Evolutionary conservation across 129 eudicot species (phyloP).

Genomic region (Lonicera japonica): DNA sequence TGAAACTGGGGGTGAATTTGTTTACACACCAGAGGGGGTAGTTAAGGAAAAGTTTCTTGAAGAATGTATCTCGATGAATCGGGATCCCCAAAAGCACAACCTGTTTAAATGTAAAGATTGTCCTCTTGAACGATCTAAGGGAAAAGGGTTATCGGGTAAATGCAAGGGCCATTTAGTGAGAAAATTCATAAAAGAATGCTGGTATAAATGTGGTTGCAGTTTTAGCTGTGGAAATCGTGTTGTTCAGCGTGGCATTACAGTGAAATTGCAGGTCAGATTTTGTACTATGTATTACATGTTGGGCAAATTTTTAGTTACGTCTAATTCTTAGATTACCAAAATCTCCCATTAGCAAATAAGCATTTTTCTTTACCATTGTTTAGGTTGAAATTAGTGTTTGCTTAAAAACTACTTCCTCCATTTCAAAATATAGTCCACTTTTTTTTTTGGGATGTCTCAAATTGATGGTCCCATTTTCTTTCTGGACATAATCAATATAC

Average conservation of each 20-base stretch:
- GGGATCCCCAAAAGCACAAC: conserved; percentile 10
- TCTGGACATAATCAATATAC: too few species aligned
- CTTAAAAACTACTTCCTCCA: too few species aligned
- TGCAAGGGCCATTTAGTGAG: conserved; percentile 53
- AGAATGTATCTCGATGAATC: conserved; percentile 16
- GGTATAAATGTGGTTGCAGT: conserved; percentile 58
- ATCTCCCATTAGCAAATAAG: too few species aligned
- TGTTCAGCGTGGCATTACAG: conserved; percentile 51
- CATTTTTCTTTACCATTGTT: too few species aligned
- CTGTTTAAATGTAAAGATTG: conserved; percentile 42
- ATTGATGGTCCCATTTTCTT: too few species aligned
- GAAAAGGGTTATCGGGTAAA: conserved; percentile 9
- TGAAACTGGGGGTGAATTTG: conserved; percentile 50
- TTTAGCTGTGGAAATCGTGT: conserved; percentile 56
- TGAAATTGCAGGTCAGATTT: conserved; percentile 38
- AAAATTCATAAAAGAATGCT: conserved; percentile 58
- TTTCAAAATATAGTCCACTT: too few species aligned
- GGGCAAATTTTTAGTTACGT: neutral
- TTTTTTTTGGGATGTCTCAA: too few species aligned
- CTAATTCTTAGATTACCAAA: neutral
- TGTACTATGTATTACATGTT: neutral
- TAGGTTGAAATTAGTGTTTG: too few species aligned
- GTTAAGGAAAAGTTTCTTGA: conserved; percentile 39
- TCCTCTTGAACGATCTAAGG: conserved; percentile 37
- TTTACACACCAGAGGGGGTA: conserved; percentile 37